Evolutionary conservation across 108 stramenopile species (phyloP).

Genomic region (Pseudonitzschia pungens): DNA sequence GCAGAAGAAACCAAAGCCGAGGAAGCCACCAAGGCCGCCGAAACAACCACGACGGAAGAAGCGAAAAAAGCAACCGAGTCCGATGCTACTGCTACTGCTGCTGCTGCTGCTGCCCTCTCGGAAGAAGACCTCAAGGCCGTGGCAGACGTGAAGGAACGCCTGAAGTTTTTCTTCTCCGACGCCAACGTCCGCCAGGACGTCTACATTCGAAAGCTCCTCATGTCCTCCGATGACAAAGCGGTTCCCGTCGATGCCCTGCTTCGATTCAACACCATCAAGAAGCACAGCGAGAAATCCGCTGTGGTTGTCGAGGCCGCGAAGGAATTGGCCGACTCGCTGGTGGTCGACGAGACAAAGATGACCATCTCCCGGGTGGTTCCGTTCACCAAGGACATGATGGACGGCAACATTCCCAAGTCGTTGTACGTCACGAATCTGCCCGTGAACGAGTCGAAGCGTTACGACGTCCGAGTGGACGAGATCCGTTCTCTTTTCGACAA

Average conservation of each 20-base stretch:
- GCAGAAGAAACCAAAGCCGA: constrained; percentile 6
- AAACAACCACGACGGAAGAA: no score
- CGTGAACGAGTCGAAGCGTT: constrained; percentile 41
- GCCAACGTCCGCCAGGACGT: constrained; percentile 83
- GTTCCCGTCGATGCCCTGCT: constrained; percentile 65
- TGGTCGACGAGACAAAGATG: constrained; percentile 51
- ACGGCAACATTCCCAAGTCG: constrained; percentile 61
- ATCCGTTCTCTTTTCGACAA: constrained; percentile 61
- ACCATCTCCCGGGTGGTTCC: constrained; percentile 61
- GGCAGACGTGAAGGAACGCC: constrained; percentile 62
- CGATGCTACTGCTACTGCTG: not conserved
- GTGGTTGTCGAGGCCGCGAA: constrained; percentile 70
- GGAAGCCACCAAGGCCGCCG: no score
- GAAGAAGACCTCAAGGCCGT: constrained; percentile 29
- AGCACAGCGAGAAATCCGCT: constrained; percentile 42
- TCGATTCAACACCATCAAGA: constrained; percentile 79
- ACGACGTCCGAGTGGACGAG: constrained; percentile 68
- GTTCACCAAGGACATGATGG: constrained; percentile 72
- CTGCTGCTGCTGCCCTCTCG: not conserved
- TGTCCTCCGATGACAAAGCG: constrained; percentile 36
- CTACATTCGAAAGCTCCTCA: constrained; percentile 74
- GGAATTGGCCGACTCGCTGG: constrained; percentile 33
- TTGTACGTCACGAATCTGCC: constrained; percentile 72
- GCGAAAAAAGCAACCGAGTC: not conserved
- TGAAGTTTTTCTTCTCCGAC: constrained; percentile 88